Base-by-base conservation (phyloP, 2,329 filamentous ascomycete species). In the Fusarium poae region DNA sequence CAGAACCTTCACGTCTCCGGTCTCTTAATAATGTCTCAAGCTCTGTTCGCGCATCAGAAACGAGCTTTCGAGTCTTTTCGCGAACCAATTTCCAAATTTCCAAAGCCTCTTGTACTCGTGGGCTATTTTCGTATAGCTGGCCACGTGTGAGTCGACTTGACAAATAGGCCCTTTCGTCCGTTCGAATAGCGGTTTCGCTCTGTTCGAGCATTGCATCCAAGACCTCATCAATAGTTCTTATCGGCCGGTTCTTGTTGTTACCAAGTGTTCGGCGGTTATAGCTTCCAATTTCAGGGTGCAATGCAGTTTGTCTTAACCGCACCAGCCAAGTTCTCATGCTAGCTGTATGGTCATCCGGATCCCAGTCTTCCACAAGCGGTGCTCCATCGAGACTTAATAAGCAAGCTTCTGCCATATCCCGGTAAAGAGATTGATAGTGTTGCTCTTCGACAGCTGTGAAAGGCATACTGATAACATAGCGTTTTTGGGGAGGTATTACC, bases 381-480 rank as follows among this genome's bases (percentile, higher is more conserved):
- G 81, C 82, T 0, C 95, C 94, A 27, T 88, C 81, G 0, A 81
- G 73, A 70, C 89, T 84, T 9, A 98, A 78, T 2, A 87, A 89
- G 65, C 90, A 92, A 2, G 88, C 87, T 29, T 89, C 84, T 52
- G 89, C 89, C 87, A 97, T 93, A 65, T 92, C 84, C 48, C 89
- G 85, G 75, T 95, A 94, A 3, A 97, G 79, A 9, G 89, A 87
- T 42, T 86, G 84, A 74, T 98, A 98, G 74, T 97, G 89, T 75
- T 97, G 93, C 75, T 97, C 92, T 76, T 98, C 96, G 13, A 98
- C 88, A 0, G 92, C 88, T 0, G 92, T 96, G 74, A 98, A 97
- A 0, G 96, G 93, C 77, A 97, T 89, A 2, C 91, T 96, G 60
- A 98, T 92, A 13, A 97, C 90, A 66, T 93, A 90, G 12, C 96